A percentile compares a stretch with the other conserved stretches of the same genome.
Conservation (phyloP, 352 stramenopile species). For the Phytophthora boehmeriae region DNA sequence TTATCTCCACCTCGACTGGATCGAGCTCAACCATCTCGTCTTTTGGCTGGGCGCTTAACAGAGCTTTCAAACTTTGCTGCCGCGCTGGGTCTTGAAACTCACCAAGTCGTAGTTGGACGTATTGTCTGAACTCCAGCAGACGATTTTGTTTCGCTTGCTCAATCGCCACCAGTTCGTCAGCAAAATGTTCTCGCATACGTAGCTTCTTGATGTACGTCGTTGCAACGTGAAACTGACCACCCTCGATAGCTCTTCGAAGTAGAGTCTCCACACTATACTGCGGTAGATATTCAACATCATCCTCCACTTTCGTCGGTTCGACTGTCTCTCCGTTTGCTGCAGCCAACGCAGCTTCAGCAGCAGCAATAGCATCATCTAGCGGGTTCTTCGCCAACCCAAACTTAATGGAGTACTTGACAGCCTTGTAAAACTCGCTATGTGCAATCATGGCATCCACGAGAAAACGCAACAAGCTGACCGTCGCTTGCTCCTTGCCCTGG, state of each 20-base stretch:
- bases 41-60: slow-evolving; percentile 47
- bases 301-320: slow-evolving; percentile 17
- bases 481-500: slow-evolving; percentile 34
- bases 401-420: slow-evolving; percentile 90
- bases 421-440: slow-evolving; percentile 85
- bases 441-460: slow-evolving; percentile 72
- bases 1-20: slow-evolving; percentile 49
- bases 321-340: slow-evolving; percentile 24
- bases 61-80: slow-evolving; percentile 42
- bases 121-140: slow-evolving; percentile 67
- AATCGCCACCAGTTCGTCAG: slow-evolving; percentile 62
- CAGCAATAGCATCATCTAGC: slow-evolving; percentile 34
- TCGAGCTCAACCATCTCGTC: slow-evolving; percentile 63
- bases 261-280: slow-evolving; percentile 58
- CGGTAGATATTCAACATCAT: slow-evolving; percentile 31
- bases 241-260: slow-evolving; percentile 63
- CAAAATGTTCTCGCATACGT: slow-evolving; percentile 66
- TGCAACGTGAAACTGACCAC: slow-evolving; percentile 77
- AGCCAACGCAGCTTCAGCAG: slow-evolving; percentile 34
- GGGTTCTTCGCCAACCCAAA: slow-evolving; percentile 63
- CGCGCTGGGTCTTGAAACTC: slow-evolving; percentile 52
- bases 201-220: slow-evolving; percentile 83
- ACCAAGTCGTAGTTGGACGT: slow-evolving; percentile 46
- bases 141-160: slow-evolving; percentile 53
- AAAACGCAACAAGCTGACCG: slow-evolving; percentile 52